These are phyloP conservation scores for Irpex rosettiformis DNA, from an alignment of 1,284 basidiomycete species.

Conservation along the genomic window DNA sequence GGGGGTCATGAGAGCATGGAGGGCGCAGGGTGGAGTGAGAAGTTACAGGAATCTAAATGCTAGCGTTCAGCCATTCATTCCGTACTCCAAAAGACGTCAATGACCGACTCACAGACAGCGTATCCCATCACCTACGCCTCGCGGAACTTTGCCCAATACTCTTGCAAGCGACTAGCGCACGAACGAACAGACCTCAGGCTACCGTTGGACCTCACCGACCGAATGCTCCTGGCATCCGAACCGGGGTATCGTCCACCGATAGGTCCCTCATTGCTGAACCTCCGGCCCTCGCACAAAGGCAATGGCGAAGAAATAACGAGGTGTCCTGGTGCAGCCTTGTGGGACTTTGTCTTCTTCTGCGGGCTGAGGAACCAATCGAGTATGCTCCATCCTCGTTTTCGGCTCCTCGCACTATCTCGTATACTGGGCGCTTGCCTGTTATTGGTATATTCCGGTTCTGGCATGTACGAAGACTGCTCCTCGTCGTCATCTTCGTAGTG, in stretches of 20 bases:
- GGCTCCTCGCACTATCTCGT: slow-evolving; percentile 18
- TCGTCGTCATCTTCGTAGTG: slow-evolving; percentile 27
- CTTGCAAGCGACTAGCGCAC: slow-evolving; percentile 28
- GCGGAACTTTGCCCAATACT: slow-evolving; percentile 25
- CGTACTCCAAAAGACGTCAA: background rate
- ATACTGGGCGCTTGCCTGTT: slow-evolving; percentile 13
- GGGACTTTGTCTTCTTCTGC: slow-evolving; percentile 7
- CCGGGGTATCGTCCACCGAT: slow-evolving; percentile 9
- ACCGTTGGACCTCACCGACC: slow-evolving; percentile 17
- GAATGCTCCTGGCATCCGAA: slow-evolving; percentile 22
- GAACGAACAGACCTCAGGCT: slow-evolving; percentile 22
- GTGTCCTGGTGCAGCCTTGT: slow-evolving; percentile 17
- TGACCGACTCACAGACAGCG: background rate
- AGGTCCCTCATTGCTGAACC: slow-evolving; percentile 12
- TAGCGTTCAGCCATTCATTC: background rate
- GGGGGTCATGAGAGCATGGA: background rate
- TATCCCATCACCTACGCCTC: background rate
- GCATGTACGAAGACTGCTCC: background rate
- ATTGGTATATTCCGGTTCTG: background rate
- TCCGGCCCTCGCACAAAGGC: slow-evolving; percentile 29
- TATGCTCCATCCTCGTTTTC: slow-evolving; percentile 21
- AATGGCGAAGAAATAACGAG: slow-evolving; percentile 33
- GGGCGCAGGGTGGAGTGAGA: background rate
- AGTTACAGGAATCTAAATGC: background rate
- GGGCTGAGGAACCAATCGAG: slow-evolving; percentile 22